Percentiles rank a stretch among this genome's conserved stretches.
phyloP scores from a whole-genome alignment of 306 rosid genomes.

The Calophaca sinica region DNA sequence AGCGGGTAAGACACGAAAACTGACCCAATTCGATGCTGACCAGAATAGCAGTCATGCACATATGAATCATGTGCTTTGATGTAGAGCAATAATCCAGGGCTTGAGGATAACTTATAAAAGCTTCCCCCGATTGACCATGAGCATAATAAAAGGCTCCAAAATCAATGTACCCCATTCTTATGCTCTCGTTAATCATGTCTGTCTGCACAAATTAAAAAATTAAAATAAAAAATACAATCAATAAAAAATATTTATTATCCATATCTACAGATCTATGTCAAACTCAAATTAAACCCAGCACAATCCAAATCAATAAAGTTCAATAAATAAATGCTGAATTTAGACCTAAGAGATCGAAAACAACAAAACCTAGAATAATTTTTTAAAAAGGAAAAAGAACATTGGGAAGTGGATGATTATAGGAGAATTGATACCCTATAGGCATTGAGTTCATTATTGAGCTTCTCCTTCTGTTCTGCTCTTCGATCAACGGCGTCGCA shows the following conservation, averaged over 20 bases:
- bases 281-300: constrained; percentile 7
- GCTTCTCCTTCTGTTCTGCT: constrained; percentile 94
- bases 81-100: constrained; percentile 98
- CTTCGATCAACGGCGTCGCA: constrained; percentile 71
- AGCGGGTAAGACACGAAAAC: constrained; percentile 81
- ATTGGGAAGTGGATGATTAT: not conserved
- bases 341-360: not conserved
- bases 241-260: not conserved
- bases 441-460: constrained; percentile 90
- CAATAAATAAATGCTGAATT: not conserved
- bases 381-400: not conserved
- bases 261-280: not conserved
- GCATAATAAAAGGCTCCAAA: constrained; percentile 94
- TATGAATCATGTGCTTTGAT: constrained; percentile 84
- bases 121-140: constrained; percentile 88
- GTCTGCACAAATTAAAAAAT: constrained; percentile 60
- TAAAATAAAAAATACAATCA: not conserved
- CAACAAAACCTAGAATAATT: not conserved
- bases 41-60: constrained; percentile 89
- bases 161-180: constrained; percentile 97
- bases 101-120: constrained; percentile 82
- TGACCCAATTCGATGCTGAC: constrained; percentile 99
- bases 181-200: constrained; percentile 95
- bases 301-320: not conserved
- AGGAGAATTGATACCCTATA: constrained; percentile 58